A percentile compares a stretch with the other conserved stretches of the same genome.
Conservation (phyloP, 176 grass and related monocot genomes). For the Pontederia paniculata region DNA sequence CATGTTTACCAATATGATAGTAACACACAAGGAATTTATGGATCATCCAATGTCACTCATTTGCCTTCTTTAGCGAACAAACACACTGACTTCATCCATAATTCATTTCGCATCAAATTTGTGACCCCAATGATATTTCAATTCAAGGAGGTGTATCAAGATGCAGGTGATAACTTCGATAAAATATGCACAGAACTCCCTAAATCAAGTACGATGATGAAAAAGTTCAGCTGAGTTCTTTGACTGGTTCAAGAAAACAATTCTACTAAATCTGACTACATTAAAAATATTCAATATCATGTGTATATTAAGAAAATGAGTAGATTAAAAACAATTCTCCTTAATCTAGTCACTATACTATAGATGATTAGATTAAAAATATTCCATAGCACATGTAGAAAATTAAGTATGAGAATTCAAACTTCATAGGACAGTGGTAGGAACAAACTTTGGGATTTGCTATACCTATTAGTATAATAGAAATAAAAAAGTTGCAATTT, state of each 20-base stretch:
- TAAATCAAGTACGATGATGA: neutral
- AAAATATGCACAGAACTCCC: neutral
- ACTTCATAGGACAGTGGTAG: too few species aligned
- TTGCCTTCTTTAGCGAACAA: conserved; percentile 33
- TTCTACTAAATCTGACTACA: too few species aligned
- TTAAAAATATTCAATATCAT: too few species aligned
- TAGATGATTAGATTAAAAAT: too few species aligned
- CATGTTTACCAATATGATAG: neutral
- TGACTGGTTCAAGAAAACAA: neutral
- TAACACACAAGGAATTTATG: conserved; percentile 20
- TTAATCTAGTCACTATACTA: too few species aligned
- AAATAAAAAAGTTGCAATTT: neutral
- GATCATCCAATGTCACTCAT: conserved; percentile 21
- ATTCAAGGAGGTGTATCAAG: conserved; percentile 71
- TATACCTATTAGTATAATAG: neutral
- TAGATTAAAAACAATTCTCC: too few species aligned
- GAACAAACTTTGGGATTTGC: too few species aligned
- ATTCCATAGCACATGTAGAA: too few species aligned
- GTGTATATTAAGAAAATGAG: too few species aligned
- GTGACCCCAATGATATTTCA: conserved; percentile 55
- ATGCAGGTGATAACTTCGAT: conserved; percentile 27
- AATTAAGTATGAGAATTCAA: too few species aligned
- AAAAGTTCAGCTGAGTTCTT: neutral
- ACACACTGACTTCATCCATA: conserved; percentile 16
- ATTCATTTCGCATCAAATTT: conserved; percentile 53